Conservation (phyloP, 2,329 filamentous ascomycete species). For the Rutstroemia sp. region DNA sequence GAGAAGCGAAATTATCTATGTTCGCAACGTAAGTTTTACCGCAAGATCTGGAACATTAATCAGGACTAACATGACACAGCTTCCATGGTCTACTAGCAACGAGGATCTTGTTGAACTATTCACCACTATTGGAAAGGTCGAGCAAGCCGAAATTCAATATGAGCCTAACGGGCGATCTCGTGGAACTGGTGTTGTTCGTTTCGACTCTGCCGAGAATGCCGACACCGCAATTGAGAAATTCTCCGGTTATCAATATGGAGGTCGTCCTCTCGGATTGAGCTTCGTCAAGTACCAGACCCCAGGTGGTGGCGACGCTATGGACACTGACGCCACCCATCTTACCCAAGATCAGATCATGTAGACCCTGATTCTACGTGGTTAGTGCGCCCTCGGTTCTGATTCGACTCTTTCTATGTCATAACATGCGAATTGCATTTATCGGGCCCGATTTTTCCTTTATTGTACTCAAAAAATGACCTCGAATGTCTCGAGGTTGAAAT, state of each 20-base stretch:
- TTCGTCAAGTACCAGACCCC: constrained; percentile 88
- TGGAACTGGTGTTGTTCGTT: constrained; percentile 93
- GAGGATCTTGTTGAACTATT: constrained; percentile 95
- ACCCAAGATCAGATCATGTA: constrained; percentile 99
- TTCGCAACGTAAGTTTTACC: constrained; percentile 75
- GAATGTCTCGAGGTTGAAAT: background rate
- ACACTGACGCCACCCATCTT: constrained; percentile 68
- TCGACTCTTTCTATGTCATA: constrained; percentile 1
- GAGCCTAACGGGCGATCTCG: constrained; percentile 93
- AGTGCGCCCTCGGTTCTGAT: background rate
- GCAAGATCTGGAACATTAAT: background rate
- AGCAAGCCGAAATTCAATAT: constrained; percentile 98
- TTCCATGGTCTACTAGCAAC: constrained; percentile 98
- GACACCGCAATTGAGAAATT: constrained; percentile 96
- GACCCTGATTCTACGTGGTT: constrained; percentile 6
- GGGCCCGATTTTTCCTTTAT: constrained; percentile 6
- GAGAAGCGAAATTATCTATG: constrained; percentile 77
- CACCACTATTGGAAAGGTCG: constrained; percentile 94
- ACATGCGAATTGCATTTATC: constrained; percentile 2
- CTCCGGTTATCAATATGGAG: constrained; percentile 94
- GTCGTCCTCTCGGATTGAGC: constrained; percentile 83
- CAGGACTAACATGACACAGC: constrained; percentile 42
- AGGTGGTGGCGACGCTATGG: constrained; percentile 60
- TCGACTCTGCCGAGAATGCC: constrained; percentile 74
- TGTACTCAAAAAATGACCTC: constrained; percentile 4